phyloP scores from a whole-genome alignment of 2,329 filamentous ascomycete genomes.

The Paramyrothecium roridum region DNA sequence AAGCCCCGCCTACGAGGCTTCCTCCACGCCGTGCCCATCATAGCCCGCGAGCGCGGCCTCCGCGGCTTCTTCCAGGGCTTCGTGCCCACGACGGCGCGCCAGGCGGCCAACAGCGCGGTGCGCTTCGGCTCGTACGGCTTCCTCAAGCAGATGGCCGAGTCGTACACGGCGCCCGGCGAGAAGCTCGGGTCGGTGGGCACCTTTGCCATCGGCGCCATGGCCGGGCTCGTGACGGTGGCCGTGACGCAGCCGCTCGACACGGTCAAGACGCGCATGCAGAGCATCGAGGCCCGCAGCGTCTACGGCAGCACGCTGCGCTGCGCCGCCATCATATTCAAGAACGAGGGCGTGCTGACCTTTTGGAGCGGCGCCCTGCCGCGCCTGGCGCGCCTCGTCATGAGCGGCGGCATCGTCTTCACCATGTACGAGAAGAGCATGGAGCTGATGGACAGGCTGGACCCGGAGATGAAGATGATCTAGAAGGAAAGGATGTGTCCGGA shows the following conservation, averaged over 20 bases:
- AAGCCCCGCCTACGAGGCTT: constrained; percentile 90
- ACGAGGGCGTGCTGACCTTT: constrained; percentile 86
- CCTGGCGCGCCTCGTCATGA: constrained; percentile 79
- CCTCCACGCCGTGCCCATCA: constrained; percentile 83
- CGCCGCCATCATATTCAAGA: constrained; percentile 76
- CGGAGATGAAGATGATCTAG: constrained; percentile 78
- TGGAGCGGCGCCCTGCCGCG: constrained; percentile 92
- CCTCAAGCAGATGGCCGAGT: constrained; percentile 85
- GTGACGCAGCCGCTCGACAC: constrained; percentile 79
- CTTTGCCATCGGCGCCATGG: constrained; percentile 85
- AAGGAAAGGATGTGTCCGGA: background rate
- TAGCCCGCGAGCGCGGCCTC: constrained; percentile 82
- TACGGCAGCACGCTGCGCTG: constrained; percentile 91
- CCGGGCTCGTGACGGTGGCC: constrained; percentile 87
- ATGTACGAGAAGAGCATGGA: constrained; percentile 99
- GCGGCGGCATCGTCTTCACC: constrained; percentile 95
- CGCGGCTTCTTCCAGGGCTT: constrained; percentile 97
- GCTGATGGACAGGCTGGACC: constrained; percentile 74
- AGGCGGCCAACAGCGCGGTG: constrained; percentile 90
- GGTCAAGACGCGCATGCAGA: constrained; percentile 98
- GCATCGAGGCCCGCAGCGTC: constrained; percentile 72
- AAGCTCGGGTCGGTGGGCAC: constrained; percentile 86
- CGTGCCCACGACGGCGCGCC: constrained; percentile 87
- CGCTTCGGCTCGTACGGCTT: constrained; percentile 90
- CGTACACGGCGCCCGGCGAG: constrained; percentile 90